phyloP scores from a whole-genome alignment of 2,329 filamentous ascomycete species.

The Colletotrichum sojae region DNA sequence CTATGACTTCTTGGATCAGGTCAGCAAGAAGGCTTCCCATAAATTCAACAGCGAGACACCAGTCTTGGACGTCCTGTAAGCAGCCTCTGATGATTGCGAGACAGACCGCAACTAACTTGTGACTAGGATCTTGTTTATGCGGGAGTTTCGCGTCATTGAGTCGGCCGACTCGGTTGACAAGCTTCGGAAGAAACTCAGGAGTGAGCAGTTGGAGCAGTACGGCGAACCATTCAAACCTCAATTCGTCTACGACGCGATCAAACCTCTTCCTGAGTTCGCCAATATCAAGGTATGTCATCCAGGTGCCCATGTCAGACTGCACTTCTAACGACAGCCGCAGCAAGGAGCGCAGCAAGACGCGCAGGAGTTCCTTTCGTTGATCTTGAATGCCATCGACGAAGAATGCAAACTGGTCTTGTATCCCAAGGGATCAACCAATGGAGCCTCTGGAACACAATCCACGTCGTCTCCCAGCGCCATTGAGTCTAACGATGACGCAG shows the following conservation, averaged over 20 bases:
- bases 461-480: slow-evolving; percentile 46
- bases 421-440: slow-evolving; percentile 38
- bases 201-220: slow-evolving; percentile 87
- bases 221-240: slow-evolving; percentile 94
- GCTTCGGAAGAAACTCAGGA: slow-evolving; percentile 81
- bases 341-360: slow-evolving; percentile 98
- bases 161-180: slow-evolving; percentile 82
- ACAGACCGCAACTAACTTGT: slow-evolving; percentile 20
- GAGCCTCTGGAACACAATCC: slow-evolving; percentile 46
- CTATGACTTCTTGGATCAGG: slow-evolving; percentile 91
- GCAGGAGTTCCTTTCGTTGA: slow-evolving; percentile 94
- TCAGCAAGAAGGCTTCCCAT: slow-evolving; percentile 85
- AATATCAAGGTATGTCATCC: slow-evolving; percentile 83
- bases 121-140: slow-evolving; percentile 91
- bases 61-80: slow-evolving; percentile 92
- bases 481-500: slow-evolving; percentile 55
- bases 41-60: slow-evolving; percentile 97
- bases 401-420: slow-evolving; percentile 86
- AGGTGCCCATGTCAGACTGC: neutral
- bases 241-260: slow-evolving; percentile 95
- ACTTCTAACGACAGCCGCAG: slow-evolving; percentile 59
- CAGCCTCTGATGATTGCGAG: slow-evolving; percentile 40
- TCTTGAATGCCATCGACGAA: slow-evolving; percentile 92
- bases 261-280: slow-evolving; percentile 87
- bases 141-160: slow-evolving; percentile 89